Conservation (phyloP, 2,329 filamentous ascomycete species). For the Sphaerulina vaccinii region DNA sequence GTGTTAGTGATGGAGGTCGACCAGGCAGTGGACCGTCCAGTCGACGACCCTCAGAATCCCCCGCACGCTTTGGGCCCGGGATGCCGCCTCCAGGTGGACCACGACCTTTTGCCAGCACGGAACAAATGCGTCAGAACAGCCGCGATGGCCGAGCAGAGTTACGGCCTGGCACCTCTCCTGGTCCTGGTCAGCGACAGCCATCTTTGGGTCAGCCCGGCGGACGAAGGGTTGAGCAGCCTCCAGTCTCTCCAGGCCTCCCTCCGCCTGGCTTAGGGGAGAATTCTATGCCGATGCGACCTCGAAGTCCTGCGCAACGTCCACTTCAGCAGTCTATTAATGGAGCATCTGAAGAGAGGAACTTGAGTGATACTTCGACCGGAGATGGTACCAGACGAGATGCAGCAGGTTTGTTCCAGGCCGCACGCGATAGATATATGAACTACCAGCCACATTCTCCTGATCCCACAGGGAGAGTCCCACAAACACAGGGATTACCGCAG, state of each 20-base stretch:
- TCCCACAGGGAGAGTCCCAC: conserved; percentile 12
- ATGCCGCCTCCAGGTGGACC: conserved; percentile 21
- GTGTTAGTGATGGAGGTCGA: conserved; percentile 25
- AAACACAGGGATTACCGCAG: conserved; percentile 19
- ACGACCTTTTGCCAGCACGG: conserved; percentile 34
- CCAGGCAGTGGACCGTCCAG: conserved; percentile 21
- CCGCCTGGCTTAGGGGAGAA: neutral
- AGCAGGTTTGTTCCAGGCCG: conserved; percentile 28
- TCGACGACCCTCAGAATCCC: conserved; percentile 26
- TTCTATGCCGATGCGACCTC: conserved; percentile 17
- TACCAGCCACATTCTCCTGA: conserved; percentile 19
- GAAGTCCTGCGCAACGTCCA: conserved; percentile 25
- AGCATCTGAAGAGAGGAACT: conserved; percentile 20
- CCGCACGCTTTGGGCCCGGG: conserved; percentile 21
- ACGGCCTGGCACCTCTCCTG: conserved; percentile 32
- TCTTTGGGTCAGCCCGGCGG: neutral
- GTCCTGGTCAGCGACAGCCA: conserved; percentile 16
- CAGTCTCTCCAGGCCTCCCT: conserved; percentile 3
- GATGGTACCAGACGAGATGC: conserved; percentile 19
- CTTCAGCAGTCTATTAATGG: conserved; percentile 21
- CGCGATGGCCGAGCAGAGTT: conserved; percentile 28
- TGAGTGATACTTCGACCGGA: conserved; percentile 12
- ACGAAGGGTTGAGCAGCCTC: conserved; percentile 9
- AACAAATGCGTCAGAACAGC: conserved; percentile 37
- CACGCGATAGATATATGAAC: conserved; percentile 29